Conservation (phyloP, 2,329 filamentous ascomycete species). For the Aspergillus pseudoviridinutans region DNA sequence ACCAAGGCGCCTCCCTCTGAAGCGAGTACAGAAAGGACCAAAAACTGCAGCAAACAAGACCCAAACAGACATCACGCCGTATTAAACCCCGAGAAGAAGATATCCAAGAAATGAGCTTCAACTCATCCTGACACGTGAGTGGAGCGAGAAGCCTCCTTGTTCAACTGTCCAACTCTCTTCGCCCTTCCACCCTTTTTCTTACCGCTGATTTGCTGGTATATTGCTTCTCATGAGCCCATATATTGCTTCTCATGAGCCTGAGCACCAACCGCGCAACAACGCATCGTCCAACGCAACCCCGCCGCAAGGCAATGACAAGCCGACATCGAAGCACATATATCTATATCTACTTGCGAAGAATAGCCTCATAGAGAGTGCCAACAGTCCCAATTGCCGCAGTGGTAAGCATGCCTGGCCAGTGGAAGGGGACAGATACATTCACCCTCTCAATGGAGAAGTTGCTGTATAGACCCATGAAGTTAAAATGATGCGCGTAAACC, state of each 20-base stretch:
- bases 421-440: slow-evolving; percentile 36
- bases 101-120: slow-evolving; percentile 5
- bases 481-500: slow-evolving; percentile 60
- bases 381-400: slow-evolving; percentile 40
- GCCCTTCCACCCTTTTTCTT: background rate
- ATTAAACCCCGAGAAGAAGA: slow-evolving; percentile 9
- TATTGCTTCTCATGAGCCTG: background rate
- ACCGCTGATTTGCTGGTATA: background rate
- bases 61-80: slow-evolving; percentile 8
- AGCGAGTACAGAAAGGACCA: background rate
- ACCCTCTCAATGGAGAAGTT: slow-evolving; percentile 34
- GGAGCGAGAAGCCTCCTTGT: background rate
- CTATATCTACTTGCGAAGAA: slow-evolving; percentile 36
- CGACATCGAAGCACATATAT: background rate
- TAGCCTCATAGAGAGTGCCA: slow-evolving; percentile 45
- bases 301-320: slow-evolving; percentile 2
- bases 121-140: background rate
- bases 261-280: background rate
- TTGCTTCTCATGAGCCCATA: background rate
- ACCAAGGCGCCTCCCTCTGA: background rate
- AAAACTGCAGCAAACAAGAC: background rate
- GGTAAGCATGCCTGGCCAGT: slow-evolving; percentile 37
- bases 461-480: slow-evolving; percentile 36
- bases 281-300: background rate
- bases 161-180: background rate